phyloP scores from a whole-genome alignment of 2,329 filamentous ascomycete genomes.

The Fusarium verticillioides region DNA sequence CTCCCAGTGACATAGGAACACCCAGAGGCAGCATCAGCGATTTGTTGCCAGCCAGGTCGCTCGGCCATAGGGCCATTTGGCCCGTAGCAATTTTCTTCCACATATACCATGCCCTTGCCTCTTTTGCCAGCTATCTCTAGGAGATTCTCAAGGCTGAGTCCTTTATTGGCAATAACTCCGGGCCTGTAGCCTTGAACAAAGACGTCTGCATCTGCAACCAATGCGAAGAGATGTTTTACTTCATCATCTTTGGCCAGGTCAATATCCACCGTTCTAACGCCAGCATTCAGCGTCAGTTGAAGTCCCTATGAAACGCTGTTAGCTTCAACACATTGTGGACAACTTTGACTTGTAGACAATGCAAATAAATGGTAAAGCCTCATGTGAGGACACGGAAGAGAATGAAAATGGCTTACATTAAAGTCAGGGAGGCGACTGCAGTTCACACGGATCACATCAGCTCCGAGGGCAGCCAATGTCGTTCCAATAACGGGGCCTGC shows the following conservation, averaged over 20 bases:
- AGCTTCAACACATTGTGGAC: not conserved
- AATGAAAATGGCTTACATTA: not conserved
- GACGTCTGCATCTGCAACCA: not conserved
- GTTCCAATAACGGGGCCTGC: not conserved
- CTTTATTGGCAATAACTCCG: not conserved
- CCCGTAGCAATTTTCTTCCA: not conserved
- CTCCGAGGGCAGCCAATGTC: not conserved
- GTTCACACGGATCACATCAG: not conserved
- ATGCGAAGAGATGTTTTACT: not conserved
- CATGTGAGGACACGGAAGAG: not conserved
- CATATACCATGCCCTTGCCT: not conserved
- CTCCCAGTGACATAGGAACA: not conserved
- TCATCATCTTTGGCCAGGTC: not conserved
- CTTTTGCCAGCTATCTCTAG: not conserved
- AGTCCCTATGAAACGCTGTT: not conserved
- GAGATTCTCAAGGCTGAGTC: not conserved
- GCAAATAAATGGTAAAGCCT: accelerated
- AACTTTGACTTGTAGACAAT: accelerated
- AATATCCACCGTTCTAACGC: not conserved
- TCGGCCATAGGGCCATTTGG: not conserved
- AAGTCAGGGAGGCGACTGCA: not conserved
- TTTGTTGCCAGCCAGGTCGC: not conserved
- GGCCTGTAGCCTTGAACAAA: not conserved
- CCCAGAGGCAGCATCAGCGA: not conserved
- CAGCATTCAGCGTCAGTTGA: not conserved